Base-by-base conservation (phyloP, 176 grass and related monocot species). In the Urochloa ruziziensis region DNA sequence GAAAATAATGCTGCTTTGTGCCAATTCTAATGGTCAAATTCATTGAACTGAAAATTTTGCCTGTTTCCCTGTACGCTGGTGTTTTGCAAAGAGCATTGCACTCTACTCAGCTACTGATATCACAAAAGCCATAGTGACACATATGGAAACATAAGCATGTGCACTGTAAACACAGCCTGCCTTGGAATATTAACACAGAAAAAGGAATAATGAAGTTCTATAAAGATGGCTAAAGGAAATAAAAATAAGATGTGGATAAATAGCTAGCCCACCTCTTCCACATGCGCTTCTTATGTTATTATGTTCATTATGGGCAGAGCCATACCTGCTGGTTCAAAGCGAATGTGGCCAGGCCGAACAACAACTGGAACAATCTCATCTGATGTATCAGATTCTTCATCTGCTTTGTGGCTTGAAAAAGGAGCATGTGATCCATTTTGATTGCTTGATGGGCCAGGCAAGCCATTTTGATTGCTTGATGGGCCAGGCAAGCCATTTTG, bases 311-410 rank as follows among this genome's bases (percentile, higher is more conserved):
- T 24, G 12, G 62, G 74, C 24, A 84, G 57, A 86, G 59, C 16
- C 19, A 80, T 91, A 98, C 96, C 96, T 86, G 83, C 78, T 73
- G 85, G 71, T 35, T 92, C 96, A 85, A 98, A 98, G n/a, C 93
- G 93, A 84, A 98, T 98, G 69, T 98, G 87, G 85, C 96, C 96
- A 74, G 96, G 96, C 30, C 89, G 75, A 91, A 95, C 89, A 35
- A 90, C 76, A 67, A 92, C 68, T 69, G 93, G 82, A 90, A 98
- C 84, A 82, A 90, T 78, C 49, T 90, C 91, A n/a, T 95, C 88
- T 44, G 82, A 84, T 27, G 51, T 80, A 70, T 91, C 91, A 53
- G 82, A 67, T 82, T 90, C 82, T 75, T 90, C 67, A 11, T 75
- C 58, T 79, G 70, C 43, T 79, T 86, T 52, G 75, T 90, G 67